Evolutionary conservation across 495 filamentous ascomycete species (phyloP).

Genomic region (Xylona heveae): DNA sequence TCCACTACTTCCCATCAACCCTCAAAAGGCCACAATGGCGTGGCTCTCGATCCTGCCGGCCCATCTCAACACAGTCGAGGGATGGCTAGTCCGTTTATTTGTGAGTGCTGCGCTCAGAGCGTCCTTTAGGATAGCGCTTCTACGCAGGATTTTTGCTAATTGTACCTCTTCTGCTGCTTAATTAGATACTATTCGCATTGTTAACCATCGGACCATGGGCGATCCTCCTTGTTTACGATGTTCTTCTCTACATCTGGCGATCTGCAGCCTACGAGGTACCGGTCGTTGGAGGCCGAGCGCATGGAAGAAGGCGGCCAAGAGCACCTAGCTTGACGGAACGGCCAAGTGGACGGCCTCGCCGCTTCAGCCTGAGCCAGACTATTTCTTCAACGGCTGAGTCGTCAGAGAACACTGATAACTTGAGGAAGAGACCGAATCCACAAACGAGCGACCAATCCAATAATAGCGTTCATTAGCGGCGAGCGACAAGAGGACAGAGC

Average conservation of each 20-base stretch:
- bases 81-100: conserved; percentile 40
- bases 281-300: conserved; percentile 37
- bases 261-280: conserved; percentile 36
- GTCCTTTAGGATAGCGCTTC: neutral
- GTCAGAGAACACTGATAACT: too few species aligned
- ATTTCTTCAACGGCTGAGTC: too few species aligned
- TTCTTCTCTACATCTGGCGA: conserved; percentile 41
- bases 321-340: conserved; percentile 42
- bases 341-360: conserved; percentile 28
- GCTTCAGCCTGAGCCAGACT: conserved; percentile 22
- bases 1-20: too few species aligned
- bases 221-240: conserved; percentile 42
- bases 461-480: too few species aligned
- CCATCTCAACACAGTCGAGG: conserved; percentile 32
- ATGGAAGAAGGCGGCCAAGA: conserved; percentile 35
- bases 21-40: conserved; percentile 35
- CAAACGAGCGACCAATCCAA: too few species aligned
- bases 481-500: too few species aligned
- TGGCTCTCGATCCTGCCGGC: conserved; percentile 44
- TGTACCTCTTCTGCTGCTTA: conserved; percentile 2
- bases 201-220: conserved; percentile 47
- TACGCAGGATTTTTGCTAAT: neutral
- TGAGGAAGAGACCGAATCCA: too few species aligned
- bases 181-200: conserved; percentile 39
- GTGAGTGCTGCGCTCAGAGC: conserved; percentile 18